Base-by-base conservation (phyloP, 148 eudicot genomes). In the Polygonum maritimum region DNA sequence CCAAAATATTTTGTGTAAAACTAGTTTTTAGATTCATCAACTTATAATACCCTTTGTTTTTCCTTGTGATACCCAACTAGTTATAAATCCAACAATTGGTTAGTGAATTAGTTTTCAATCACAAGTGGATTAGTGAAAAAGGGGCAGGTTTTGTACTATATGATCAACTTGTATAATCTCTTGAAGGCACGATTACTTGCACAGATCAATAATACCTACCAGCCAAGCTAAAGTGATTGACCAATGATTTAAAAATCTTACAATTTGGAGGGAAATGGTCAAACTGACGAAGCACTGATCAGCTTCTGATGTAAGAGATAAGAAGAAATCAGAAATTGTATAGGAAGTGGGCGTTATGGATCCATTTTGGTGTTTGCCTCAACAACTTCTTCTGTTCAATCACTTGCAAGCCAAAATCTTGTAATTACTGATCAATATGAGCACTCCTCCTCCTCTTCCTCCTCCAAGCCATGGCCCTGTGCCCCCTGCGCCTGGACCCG, bases 401-500 rank as follows among this genome's bases (percentile, higher is more conserved):
- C 90, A 44, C 86, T 90, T 33, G 79, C 80, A 38, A 13, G 33
- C 26, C 40, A 71, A 45, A 49, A 49, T n/a, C 35, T 63, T 12
- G 13, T 63, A 12, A 79, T n/a, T n/a, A n/a, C n/a, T n/a, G n/a
- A 79, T 69, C 31, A 26, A 26, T 26, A 26, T 26, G 31, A 78
- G 71, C 54, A 54, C 81, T 33, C 51, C 77, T 60, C 82, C 77
- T n/a, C 84, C 76, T 75, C 70, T 82, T 19, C 72, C 72, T 35
- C 72, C 72, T 13, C 48, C 74, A 9, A 31, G 40, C n/a, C 74
- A 79, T 65, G 89, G 84, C 74, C 86, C 76, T 63, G 79, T 82
- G 63, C 91, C 93, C 74, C 93, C 92, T 14, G 82, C 87, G 65
- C 93, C 93, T 74, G 89, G 85, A 63, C 44, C 76, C 18, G 79